phyloP scores from a whole-genome alignment of 2,329 filamentous ascomycete species.

The Alternaria sp. region DNA sequence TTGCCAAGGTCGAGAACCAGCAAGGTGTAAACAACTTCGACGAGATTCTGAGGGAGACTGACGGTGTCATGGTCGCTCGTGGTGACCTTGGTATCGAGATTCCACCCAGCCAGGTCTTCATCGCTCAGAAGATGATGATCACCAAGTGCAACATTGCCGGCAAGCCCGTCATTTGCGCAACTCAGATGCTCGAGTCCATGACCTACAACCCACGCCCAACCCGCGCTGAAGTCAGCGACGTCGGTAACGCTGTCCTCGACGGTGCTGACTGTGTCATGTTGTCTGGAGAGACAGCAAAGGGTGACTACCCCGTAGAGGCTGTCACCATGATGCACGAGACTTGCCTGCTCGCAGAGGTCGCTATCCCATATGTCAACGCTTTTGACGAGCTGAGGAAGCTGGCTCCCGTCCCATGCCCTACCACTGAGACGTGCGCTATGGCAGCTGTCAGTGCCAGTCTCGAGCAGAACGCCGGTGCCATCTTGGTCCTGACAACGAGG shows the following conservation, averaged over 20 bases:
- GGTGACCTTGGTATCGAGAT: slow-evolving; percentile 99
- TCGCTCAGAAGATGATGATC: slow-evolving; percentile 99
- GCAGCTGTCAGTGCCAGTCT: slow-evolving; percentile 94
- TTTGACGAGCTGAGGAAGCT: slow-evolving; percentile 94
- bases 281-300: slow-evolving; percentile 99
- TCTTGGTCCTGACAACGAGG: slow-evolving; percentile 94
- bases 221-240: slow-evolving; percentile 97
- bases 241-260: slow-evolving; percentile 97
- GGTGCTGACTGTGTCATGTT: slow-evolving; percentile 99
- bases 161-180: slow-evolving; percentile 98
- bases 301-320: slow-evolving; percentile 89
- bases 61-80: slow-evolving; percentile 99
- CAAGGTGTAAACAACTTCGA: slow-evolving; percentile 99
- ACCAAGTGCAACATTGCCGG: slow-evolving; percentile 99
- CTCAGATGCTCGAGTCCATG: slow-evolving; percentile 99
- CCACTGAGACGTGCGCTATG: slow-evolving; percentile 95
- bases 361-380: slow-evolving; percentile 94
- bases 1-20: slow-evolving; percentile 99
- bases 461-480: slow-evolving; percentile 95
- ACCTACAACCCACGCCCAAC: slow-evolving; percentile 99
- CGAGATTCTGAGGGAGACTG: slow-evolving; percentile 94
- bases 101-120: slow-evolving; percentile 96
- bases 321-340: slow-evolving; percentile 99
- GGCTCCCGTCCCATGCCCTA: slow-evolving; percentile 82
- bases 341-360: slow-evolving; percentile 94